Base-by-base conservation (phyloP, 2,329 filamentous ascomycete genomes). In the Colletotrichum lupini region DNA sequence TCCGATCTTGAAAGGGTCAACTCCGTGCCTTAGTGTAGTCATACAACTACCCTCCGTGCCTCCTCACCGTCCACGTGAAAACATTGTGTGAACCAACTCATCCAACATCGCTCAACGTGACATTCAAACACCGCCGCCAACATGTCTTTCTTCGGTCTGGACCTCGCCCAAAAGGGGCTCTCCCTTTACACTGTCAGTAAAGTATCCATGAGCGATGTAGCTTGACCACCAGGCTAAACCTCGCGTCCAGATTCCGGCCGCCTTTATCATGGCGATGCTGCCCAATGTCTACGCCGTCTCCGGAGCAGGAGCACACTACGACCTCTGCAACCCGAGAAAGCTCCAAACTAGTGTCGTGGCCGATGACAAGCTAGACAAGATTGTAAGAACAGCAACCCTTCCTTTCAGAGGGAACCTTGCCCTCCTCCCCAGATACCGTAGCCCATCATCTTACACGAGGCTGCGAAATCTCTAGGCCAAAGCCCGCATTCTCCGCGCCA, bases 401-500 rank as follows among this genome's bases (percentile, higher is more conserved):
- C 52, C 49, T 53, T 32, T 22, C 24, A 35, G 42, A 9, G 6
- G 35, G 28, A 22, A 49, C 42, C 5, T 11, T 19, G 7, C n/a
- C 35, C 28, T 19, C 22, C 55, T 42, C 6, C 19, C 37, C 16
- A 19, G 19, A 14, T 7, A 19, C 14, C 16, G 6, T 42, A 35
- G 37, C 14, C 26, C 53, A 42, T 42, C 11, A 59, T 26, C 30
- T 22, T 24, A 28, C 53, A 55, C n/a, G 30, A 62, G 22, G 14
- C 16, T 37, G 28, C 52, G 14, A 14, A 11, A 26, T 26, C 22
- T 24, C 30, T 74, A 89, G 79, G 85, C 83, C 30, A 88, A 92
- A 77, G 90, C 90, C 77, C 85, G 85, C 66, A 83, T 88, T 35
- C 79, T 90, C 55, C 86, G 89, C 62, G 84, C 86, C 32, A 87